Conservation (phyloP, 192 early-diverging fungal species). For the Coemansia sp. region DNA sequence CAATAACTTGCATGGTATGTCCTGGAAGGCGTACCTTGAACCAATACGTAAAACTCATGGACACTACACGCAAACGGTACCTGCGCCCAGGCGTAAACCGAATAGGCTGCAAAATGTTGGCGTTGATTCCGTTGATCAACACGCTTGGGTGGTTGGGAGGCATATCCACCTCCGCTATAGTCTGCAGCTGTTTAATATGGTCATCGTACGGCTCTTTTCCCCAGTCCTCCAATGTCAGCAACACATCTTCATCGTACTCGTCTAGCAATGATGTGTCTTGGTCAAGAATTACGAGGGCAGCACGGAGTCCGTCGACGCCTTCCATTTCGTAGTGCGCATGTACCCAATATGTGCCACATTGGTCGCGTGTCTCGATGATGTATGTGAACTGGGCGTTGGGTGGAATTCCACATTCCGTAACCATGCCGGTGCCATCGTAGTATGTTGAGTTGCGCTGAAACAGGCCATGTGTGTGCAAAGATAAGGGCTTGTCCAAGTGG, state of each 20-base stretch:
- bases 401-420: conserved; percentile 76
- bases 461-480: conserved; percentile 74
- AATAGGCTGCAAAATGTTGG: conserved; percentile 54
- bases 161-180: conserved; percentile 45
- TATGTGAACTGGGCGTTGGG: conserved; percentile 64
- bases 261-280: conserved; percentile 26
- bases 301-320: conserved; percentile 77
- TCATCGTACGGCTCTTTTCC: too few relatives aligned
- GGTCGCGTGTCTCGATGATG: conserved; percentile 54
- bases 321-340: conserved; percentile 69
- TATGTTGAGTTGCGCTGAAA: conserved; percentile 68
- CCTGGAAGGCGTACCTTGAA: conserved; percentile 73
- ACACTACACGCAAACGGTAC: conserved; percentile 80
- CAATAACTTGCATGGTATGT: conserved; percentile 74
- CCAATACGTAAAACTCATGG: conserved; percentile 64
- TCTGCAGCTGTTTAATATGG: conserved; percentile 61
- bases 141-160: too few relatives aligned
- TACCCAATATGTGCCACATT: conserved; percentile 82
- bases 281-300: conserved; percentile 66
- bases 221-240: conserved; percentile 69
- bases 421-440: conserved; percentile 66
- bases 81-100: conserved; percentile 69
- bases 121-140: conserved; percentile 42
- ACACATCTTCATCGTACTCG: conserved; percentile 64
- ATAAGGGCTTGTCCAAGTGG: conserved; percentile 59